Percentiles rank a stretch among this genome's conserved stretches.
Conservation (phyloP, 164 flowering plant genomes). For the Litsea cubeba region DNA sequence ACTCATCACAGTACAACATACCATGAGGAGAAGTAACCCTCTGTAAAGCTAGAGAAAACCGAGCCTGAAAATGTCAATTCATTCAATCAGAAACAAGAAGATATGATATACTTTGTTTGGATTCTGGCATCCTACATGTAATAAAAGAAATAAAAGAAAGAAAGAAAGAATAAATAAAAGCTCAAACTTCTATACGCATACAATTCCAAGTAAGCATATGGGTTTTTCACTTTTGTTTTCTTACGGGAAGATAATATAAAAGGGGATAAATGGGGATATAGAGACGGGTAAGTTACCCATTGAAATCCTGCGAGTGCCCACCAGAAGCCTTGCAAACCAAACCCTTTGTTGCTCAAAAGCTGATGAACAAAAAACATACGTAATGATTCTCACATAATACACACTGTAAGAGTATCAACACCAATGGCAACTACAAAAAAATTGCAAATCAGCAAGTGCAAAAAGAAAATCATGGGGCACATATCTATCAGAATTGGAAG, state of each 20-base stretch:
- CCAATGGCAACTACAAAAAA: too few species aligned
- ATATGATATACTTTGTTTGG: not conserved
- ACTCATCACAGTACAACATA: constrained; percentile 44
- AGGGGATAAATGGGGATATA: not conserved
- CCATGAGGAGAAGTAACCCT: constrained; percentile 56
- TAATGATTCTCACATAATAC: too few species aligned
- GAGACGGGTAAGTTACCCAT: constrained; percentile 29
- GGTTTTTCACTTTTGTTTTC: not conserved
- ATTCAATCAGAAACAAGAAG: not conserved
- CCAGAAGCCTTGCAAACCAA: constrained; percentile 44
- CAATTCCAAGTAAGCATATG: not conserved
- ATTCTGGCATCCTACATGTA: not conserved
- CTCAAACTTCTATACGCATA: too few species aligned
- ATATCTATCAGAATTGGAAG: too few species aligned
- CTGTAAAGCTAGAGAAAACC: constrained; percentile 43
- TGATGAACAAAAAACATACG: constrained; percentile 12
- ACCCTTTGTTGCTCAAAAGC: constrained; percentile 36
- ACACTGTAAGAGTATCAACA: too few species aligned
- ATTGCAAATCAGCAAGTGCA: too few species aligned
- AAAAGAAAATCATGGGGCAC: too few species aligned
- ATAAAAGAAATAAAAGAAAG: not conserved
- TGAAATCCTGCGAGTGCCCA: constrained; percentile 48
- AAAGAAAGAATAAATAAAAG: too few species aligned
- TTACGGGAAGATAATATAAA: not conserved
- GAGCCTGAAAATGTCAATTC: constrained; percentile 37